These are phyloP conservation scores for Solanum ahanhuiri DNA, from an alignment of 257 asterid species.

Conservation along the genomic window DNA sequence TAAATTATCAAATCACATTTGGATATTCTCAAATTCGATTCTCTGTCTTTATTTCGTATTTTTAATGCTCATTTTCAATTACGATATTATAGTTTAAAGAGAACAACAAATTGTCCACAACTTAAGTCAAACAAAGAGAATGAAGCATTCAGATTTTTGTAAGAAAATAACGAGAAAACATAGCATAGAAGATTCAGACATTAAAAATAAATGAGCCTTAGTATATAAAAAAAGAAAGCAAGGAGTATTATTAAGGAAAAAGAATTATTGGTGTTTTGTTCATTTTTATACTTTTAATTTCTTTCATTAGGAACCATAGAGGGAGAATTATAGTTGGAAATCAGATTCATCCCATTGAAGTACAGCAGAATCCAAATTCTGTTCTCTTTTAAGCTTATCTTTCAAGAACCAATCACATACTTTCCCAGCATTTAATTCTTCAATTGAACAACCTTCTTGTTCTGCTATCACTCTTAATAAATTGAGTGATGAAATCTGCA, in stretches of 20 bases:
- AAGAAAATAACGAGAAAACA: no score
- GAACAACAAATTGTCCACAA: background rate
- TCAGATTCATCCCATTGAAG: constrained; percentile 75
- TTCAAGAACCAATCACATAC: constrained; percentile 83
- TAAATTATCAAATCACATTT: background rate
- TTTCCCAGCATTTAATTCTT: constrained; percentile 73
- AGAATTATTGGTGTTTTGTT: background rate
- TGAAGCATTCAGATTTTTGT: no score
- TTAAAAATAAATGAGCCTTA: background rate
- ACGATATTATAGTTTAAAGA: background rate
- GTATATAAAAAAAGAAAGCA: background rate
- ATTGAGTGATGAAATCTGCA: constrained; percentile 77
- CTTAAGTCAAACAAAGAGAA: no score
- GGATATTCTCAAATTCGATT: background rate
- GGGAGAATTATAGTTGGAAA: constrained; percentile 14
- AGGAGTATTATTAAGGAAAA: background rate
- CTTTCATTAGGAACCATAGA: background rate
- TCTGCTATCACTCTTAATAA: constrained; percentile 60
- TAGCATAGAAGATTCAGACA: background rate
- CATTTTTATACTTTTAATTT: background rate
- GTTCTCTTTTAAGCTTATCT: constrained; percentile 68
- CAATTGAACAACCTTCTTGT: constrained; percentile 69
- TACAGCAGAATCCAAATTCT: constrained; percentile 57
- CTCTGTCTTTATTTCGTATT: background rate
- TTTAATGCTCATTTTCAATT: no score